Base-by-base conservation (phyloP, 192 early-diverging fungal species). In the Kickxella alabastrina region DNA sequence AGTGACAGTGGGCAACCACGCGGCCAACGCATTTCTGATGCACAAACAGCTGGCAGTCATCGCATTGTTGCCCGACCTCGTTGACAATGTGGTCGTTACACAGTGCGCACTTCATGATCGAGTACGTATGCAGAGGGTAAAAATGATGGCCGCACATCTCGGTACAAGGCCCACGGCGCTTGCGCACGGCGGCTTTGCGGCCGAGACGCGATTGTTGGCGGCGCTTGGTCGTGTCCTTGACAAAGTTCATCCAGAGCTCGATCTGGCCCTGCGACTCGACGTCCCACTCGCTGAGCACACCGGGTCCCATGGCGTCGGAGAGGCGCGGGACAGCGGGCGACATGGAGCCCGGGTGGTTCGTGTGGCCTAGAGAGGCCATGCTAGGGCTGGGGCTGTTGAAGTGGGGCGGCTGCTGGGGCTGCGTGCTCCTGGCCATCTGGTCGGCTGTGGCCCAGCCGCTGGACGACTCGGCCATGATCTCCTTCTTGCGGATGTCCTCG, bases 91-190 rank as follows among this genome's bases (percentile, higher is more conserved):
- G 93, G 55, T 97, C 97, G 37, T 82, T 80, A 74, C 97, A 99
- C 7, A 92, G 67, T 6, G 95, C 93, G 71, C 97, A 99, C 70
- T 90, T 92, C 93, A 98, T 94, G 58, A 98, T 92, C 54, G 94
- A 91, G 75, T 96, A 97, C 34, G 92, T 95, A 44, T 87, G 85
- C 51, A 88, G 81, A 25, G 87, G 79, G 49, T 84, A 87, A 73
- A 99, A 97, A 63, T 95, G 87, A 63, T 99, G 97, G 4, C 97
- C 95, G 46, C 88, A 91, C 75, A 88, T 82, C 43, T 93, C 92
- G 13, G 81, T 85, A 26, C 90, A 82, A 15, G 89, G 82, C 52
- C 92, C 93, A 53, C 91, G 80, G 57, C 81, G 75, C 67, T 87
- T 85, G 42, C 88, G 84, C 37, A 88, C 82, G 15, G 88, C 88